Conservation (phyloP, 768 basidiomycete genomes). For the Lactarius psammicola region DNA sequence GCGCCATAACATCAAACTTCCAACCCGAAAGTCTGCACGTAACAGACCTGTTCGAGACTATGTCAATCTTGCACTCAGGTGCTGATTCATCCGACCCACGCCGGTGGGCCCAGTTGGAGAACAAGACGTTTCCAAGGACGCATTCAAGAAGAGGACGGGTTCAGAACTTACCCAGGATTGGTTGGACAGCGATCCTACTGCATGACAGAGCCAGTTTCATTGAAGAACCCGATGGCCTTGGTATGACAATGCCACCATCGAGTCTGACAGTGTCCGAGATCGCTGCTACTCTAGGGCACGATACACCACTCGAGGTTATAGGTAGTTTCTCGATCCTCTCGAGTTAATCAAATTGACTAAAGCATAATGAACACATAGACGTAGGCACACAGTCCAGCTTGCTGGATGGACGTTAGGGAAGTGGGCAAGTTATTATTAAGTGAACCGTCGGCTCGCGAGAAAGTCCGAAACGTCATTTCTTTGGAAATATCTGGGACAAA, state of each 20-base stretch:
- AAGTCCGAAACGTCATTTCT: constrained; percentile 93
- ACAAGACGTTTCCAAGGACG: constrained; percentile 60
- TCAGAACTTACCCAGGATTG: constrained; percentile 67
- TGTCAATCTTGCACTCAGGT: constrained; percentile 67
- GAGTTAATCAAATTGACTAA: not conserved
- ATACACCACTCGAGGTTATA: constrained; percentile 86
- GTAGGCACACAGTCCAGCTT: constrained; percentile 84
- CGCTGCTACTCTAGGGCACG: constrained; percentile 72
- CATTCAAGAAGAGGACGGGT: constrained; percentile 68
- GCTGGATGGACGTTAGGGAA: constrained; percentile 87
- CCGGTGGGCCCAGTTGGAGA: constrained; percentile 63
- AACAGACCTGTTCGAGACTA: constrained; percentile 77
- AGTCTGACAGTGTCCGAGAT: constrained; percentile 79
- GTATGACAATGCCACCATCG: constrained; percentile 82
- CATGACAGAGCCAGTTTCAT: constrained; percentile 87
- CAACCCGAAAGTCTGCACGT: constrained; percentile 77
- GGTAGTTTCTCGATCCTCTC: constrained; percentile 46
- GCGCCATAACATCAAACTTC: constrained; percentile 72
- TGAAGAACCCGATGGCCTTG: constrained; percentile 73
- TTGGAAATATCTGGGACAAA: constrained; percentile 88
- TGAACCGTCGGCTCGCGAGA: constrained; percentile 68
- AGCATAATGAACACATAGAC: constrained; percentile 46
- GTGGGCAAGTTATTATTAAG: constrained; percentile 87
- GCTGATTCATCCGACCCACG: constrained; percentile 60
- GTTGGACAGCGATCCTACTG: constrained; percentile 67